These are phyloP conservation scores for Phytophthora rubi DNA, from an alignment of 352 stramenopile species.

Conservation along the genomic window DNA sequence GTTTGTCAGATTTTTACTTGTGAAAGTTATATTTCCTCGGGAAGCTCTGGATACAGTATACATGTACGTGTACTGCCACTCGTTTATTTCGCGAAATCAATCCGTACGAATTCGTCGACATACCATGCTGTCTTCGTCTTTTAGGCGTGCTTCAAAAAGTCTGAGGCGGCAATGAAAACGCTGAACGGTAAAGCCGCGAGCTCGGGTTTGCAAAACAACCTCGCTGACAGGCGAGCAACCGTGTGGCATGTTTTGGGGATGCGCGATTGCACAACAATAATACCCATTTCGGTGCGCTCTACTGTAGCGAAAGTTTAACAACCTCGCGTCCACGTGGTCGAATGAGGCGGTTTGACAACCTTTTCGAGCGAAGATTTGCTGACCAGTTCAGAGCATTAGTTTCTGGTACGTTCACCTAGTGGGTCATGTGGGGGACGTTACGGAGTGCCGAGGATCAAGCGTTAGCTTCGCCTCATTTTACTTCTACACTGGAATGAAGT, in stretches of 20 bases:
- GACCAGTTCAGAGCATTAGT: background rate
- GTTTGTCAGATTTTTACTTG: too few relatives aligned
- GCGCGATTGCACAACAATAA: background rate
- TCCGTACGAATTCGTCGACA: background rate
- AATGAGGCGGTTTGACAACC: constrained; percentile 1
- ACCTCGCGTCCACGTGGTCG: background rate
- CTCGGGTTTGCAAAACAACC: background rate
- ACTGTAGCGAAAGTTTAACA: background rate
- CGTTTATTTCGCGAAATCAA: background rate
- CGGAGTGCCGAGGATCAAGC: background rate
- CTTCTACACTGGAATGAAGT: background rate
- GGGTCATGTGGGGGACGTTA: background rate
- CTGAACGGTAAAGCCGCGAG: background rate
- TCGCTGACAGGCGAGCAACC: background rate
- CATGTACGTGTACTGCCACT: background rate
- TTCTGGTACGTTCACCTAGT: background rate
- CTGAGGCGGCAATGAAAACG: background rate
- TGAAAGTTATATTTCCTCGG: too few relatives aligned
- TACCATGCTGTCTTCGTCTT: background rate
- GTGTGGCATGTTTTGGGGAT: constrained; percentile 1
- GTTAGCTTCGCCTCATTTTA: constrained; percentile 3
- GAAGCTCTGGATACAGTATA: background rate
- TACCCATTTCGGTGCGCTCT: constrained; percentile 1
- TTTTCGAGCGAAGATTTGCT: background rate
- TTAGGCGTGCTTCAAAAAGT: background rate